Evolutionary conservation across 768 basidiomycete genomes (phyloP).

Genomic region (Dendrothele bispora): DNA sequence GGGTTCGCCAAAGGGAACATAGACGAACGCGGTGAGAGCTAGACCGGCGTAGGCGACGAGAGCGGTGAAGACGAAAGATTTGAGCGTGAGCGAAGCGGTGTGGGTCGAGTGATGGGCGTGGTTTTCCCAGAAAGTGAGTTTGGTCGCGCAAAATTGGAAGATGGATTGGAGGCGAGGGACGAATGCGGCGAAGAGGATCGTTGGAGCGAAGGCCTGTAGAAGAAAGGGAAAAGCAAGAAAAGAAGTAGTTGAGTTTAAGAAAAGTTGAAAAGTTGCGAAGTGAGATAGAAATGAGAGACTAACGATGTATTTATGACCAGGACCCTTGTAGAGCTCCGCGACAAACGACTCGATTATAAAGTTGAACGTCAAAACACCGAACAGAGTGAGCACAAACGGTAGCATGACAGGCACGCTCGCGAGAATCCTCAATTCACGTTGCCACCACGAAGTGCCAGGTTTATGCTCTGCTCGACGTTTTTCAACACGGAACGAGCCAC

Average conservation of each 20-base stretch:
- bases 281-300: no score
- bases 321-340: slow-evolving; percentile 83
- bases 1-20: slow-evolving; percentile 88
- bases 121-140: slow-evolving; percentile 91
- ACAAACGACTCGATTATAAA: slow-evolving; percentile 92
- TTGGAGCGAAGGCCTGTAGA: slow-evolving; percentile 74
- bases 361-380: slow-evolving; percentile 72
- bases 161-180: slow-evolving; percentile 78
- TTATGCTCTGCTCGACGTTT: slow-evolving; percentile 64
- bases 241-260: not conserved
- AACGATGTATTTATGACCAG: slow-evolving; percentile 77
- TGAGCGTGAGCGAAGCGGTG: slow-evolving; percentile 79
- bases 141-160: slow-evolving; percentile 67
- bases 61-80: slow-evolving; percentile 76
- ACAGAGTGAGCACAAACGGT: slow-evolving; percentile 69
- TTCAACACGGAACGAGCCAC: slow-evolving; percentile 76
- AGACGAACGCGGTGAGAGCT: slow-evolving; percentile 90
- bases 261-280: not conserved
- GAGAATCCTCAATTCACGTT: slow-evolving; percentile 64
- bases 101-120: slow-evolving; percentile 80
- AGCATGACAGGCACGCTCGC: slow-evolving; percentile 73
- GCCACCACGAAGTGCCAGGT: slow-evolving; percentile 70
- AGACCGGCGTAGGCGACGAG: slow-evolving; percentile 91
- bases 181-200: slow-evolving; percentile 75
- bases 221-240: not conserved